phyloP scores from a whole-genome alignment of 2,329 filamentous ascomycete species.

The Aureobasidium sp. region DNA sequence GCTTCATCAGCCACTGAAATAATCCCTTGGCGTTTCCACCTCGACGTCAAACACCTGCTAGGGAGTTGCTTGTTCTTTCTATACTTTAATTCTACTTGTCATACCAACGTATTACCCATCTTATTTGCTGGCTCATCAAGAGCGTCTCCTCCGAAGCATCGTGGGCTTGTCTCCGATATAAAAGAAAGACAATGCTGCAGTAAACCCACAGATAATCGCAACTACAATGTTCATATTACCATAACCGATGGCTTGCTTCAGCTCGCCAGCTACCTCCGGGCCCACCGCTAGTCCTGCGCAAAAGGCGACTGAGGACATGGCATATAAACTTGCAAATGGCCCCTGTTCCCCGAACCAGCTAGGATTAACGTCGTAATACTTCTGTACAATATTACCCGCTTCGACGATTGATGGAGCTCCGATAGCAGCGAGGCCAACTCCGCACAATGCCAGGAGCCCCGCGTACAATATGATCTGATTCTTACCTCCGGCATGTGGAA shows the following conservation, averaged over 20 bases:
- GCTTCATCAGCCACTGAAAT: background rate
- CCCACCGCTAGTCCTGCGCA: conserved; percentile 54
- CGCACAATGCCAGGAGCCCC: conserved; percentile 41
- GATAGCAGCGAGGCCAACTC: conserved; percentile 48
- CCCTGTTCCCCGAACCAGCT: conserved; percentile 50
- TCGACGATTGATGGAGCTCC: conserved; percentile 52
- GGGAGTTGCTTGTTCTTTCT: background rate
- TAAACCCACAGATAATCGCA: conserved; percentile 39
- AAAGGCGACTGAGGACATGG: conserved; percentile 57
- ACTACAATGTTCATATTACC: conserved; percentile 52
- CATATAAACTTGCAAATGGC: conserved; percentile 52
- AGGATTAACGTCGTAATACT: conserved; percentile 49
- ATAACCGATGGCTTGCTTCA: conserved; percentile 49
- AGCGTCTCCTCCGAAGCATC: background rate
- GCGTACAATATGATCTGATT: conserved; percentile 41
- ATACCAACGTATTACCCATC: background rate
- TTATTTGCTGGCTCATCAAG: background rate
- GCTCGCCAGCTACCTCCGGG: conserved; percentile 48
- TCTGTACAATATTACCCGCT: conserved; percentile 48
- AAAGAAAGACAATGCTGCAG: conserved; percentile 38
- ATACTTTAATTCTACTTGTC: background rate
- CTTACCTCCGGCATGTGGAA: conserved; percentile 35
- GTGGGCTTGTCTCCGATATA: conserved; percentile 40
- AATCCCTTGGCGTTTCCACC: background rate
- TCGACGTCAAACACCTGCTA: background rate